A percentile compares a stretch with the other conserved stretches of the same genome.
These are phyloP conservation scores for Cryptococcus neoformans DNA, from an alignment of 1,284 basidiomycete genomes.

Conservation along the genomic window DNA sequence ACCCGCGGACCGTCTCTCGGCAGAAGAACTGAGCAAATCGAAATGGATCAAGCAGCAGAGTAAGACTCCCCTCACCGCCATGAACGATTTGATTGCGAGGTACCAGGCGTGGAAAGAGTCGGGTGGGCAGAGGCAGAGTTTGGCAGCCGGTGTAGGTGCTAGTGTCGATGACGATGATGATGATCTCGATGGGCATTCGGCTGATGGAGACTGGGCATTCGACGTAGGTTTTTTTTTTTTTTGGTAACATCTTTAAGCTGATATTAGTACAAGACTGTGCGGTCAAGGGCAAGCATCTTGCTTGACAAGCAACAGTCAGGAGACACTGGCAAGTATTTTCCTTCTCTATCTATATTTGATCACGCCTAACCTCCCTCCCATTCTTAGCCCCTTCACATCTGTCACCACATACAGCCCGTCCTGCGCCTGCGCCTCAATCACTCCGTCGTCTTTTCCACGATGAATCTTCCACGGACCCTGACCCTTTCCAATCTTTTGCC, in stretches of 20 bases:
- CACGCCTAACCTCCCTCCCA: slow-evolving; percentile 2
- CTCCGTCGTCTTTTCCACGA: slow-evolving; percentile 49
- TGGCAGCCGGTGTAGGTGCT: slow-evolving; percentile 56
- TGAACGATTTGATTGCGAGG: slow-evolving; percentile 80
- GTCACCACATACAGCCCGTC: slow-evolving; percentile 23
- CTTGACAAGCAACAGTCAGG: slow-evolving; percentile 23
- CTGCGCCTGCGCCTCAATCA: slow-evolving; percentile 48
- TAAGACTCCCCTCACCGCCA: slow-evolving; percentile 64
- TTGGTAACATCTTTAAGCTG: background rate
- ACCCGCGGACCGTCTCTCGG: slow-evolving; percentile 73
- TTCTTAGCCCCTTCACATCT: background rate
- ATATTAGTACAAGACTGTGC: slow-evolving; percentile 28
- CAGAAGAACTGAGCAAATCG: slow-evolving; percentile 85
- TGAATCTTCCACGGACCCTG: slow-evolving; percentile 38
- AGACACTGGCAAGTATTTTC: slow-evolving; percentile 13
- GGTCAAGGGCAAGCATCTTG: slow-evolving; percentile 32
- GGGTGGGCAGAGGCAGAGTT: slow-evolving; percentile 73
- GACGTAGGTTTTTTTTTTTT: slow-evolving; percentile 30
- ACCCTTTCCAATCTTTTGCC: slow-evolving; percentile 45
- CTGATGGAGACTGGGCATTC: slow-evolving; percentile 47
- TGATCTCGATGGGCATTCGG: slow-evolving; percentile 14
- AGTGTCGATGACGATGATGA: slow-evolving; percentile 43
- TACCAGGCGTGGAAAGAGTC: slow-evolving; percentile 74
- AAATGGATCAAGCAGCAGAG: slow-evolving; percentile 85
- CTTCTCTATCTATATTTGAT: background rate